A percentile compares a stretch with the other conserved stretches of the same genome.
Evolutionary conservation across 768 basidiomycete genomes (phyloP).

Genomic region (Nidula microcarpa): DNA sequence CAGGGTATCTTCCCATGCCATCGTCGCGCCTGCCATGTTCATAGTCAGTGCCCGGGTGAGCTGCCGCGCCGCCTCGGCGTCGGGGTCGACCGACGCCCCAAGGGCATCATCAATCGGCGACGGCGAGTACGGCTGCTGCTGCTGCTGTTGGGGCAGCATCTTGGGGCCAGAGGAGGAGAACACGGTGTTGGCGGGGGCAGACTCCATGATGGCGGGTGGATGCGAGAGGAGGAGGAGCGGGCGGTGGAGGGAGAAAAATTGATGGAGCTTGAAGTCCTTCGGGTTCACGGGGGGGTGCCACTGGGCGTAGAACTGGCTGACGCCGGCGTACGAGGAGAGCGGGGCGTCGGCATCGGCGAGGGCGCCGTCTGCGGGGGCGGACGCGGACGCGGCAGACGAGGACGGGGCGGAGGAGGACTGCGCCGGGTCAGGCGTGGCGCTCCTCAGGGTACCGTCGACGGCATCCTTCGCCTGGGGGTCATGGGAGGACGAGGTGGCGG

Average conservation of each 20-base stretch:
- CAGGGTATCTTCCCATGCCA: constrained; percentile 69
- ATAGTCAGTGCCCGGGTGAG: constrained; percentile 73
- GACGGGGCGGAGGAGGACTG: not conserved
- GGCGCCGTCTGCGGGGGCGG: constrained; percentile 11
- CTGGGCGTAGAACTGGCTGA: constrained; percentile 9
- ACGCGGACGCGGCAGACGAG: constrained; percentile 4
- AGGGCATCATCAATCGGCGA: constrained; percentile 36
- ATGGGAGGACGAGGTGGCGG: not conserved
- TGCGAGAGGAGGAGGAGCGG: constrained; percentile 70
- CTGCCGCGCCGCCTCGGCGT: constrained; percentile 77
- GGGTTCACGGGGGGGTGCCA: constrained; percentile 57
- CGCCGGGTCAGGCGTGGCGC: not conserved
- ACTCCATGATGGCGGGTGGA: constrained; percentile 50
- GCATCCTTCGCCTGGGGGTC: not conserved
- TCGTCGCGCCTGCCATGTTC: constrained; percentile 55
- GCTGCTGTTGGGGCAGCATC: constrained; percentile 10
- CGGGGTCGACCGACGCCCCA: constrained; percentile 60
- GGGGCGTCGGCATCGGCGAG: constrained; percentile 4
- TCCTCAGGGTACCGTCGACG: not conserved
- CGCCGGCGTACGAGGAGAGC: constrained; percentile 11
- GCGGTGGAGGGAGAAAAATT: constrained; percentile 81
- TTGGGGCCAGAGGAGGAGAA: constrained; percentile 9
- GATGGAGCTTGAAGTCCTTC: constrained; percentile 75
- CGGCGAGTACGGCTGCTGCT: constrained; percentile 16
- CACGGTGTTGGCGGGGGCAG: constrained; percentile 22